phyloP scores from a whole-genome alignment of 1,139 yeast genomes.

The Keqinozyma sinolaborantium region DNA sequence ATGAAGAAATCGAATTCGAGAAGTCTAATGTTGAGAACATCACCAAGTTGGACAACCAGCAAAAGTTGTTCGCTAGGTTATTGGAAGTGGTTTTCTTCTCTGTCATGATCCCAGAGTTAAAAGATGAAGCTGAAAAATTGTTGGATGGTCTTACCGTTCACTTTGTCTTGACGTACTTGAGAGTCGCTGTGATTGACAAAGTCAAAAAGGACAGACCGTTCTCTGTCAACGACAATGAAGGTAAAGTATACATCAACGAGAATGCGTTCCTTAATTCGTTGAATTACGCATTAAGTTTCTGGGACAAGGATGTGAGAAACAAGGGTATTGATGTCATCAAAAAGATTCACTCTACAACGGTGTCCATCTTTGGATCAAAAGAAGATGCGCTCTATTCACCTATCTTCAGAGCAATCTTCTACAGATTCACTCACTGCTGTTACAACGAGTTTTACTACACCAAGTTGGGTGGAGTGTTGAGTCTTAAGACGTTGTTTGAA shows the following conservation, averaged over 20 bases:
- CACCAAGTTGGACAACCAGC: slow-evolving; percentile 55
- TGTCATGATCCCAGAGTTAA: slow-evolving; percentile 71
- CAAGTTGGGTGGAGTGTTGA: slow-evolving; percentile 87
- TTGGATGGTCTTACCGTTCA: slow-evolving; percentile 73
- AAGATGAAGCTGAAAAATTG: slow-evolving; percentile 60
- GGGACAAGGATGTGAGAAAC: slow-evolving; percentile 64
- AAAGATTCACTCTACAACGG: slow-evolving; percentile 59
- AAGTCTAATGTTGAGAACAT: slow-evolving; percentile 45
- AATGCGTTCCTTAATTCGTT: slow-evolving; percentile 71
- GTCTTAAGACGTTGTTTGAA: slow-evolving; percentile 68
- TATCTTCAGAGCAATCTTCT: slow-evolving; percentile 70
- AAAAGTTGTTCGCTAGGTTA: slow-evolving; percentile 54
- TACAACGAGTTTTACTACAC: slow-evolving; percentile 83
- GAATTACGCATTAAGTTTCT: slow-evolving; percentile 76
- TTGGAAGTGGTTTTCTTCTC: slow-evolving; percentile 73
- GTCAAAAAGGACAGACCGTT: slow-evolving; percentile 69
- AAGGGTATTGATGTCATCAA: slow-evolving; percentile 70
- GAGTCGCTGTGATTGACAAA: slow-evolving; percentile 69
- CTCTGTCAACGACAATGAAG: slow-evolving; percentile 77
- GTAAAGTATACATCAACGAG: slow-evolving; percentile 66
- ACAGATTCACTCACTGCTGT: slow-evolving; percentile 85
- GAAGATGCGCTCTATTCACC: slow-evolving; percentile 71
- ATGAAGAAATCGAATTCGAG: slow-evolving; percentile 31
- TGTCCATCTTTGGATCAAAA: slow-evolving; percentile 60
- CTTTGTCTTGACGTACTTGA: slow-evolving; percentile 71